Conservation (phyloP, 352 stramenopile genomes). For the Pythium insidiosum region DNA sequence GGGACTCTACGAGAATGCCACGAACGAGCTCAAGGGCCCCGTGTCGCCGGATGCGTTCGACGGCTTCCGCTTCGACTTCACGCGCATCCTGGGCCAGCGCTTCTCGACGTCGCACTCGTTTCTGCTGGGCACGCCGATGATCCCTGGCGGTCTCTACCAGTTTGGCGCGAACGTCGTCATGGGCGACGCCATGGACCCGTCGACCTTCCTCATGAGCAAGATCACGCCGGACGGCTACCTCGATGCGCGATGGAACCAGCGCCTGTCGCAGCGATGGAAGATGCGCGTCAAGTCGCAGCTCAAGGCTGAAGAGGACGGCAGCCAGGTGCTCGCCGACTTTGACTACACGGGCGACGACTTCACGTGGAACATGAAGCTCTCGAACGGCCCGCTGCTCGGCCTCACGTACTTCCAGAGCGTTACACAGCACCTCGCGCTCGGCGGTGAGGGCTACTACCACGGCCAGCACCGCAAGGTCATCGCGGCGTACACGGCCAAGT, state of each 20-base stretch:
- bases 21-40: constrained; percentile 75
- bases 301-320: constrained; percentile 71
- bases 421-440: constrained; percentile 67
- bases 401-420: constrained; percentile 86
- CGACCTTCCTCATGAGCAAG: constrained; percentile 82
- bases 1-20: constrained; percentile 77
- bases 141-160: constrained; percentile 78
- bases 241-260: constrained; percentile 81
- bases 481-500: constrained; percentile 78
- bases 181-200: constrained; percentile 70
- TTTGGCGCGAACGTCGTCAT: constrained; percentile 80
- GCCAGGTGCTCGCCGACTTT: constrained; percentile 74
- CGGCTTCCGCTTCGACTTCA: constrained; percentile 85
- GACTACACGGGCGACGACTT: constrained; percentile 82
- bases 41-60: constrained; percentile 80
- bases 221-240: constrained; percentile 79
- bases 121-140: constrained; percentile 75
- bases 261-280: constrained; percentile 64
- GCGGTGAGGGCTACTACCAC: constrained; percentile 85
- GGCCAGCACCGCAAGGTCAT: constrained; percentile 85
- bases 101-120: constrained; percentile 84
- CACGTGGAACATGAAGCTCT: constrained; percentile 87
- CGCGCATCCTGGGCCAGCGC: constrained; percentile 65
- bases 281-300: constrained; percentile 82
- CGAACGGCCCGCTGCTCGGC: constrained; percentile 78